Percentiles rank a stretch among this genome's conserved stretches.
Conservation (phyloP, 225 moss, liverwort and hornwort genomes). For the Thuidium tamariscinum region DNA sequence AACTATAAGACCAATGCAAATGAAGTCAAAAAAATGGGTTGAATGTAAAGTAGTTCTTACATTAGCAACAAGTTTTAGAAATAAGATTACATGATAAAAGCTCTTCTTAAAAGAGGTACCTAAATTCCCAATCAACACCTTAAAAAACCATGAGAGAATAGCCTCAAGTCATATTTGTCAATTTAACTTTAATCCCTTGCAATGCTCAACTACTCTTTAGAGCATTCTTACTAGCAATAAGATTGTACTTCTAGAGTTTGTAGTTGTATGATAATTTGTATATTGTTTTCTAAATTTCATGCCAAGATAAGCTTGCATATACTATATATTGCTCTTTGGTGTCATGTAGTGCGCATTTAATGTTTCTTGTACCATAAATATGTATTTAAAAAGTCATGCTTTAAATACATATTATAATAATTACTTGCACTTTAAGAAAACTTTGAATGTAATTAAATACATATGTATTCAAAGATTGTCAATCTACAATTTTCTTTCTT, state of each 20-base stretch:
- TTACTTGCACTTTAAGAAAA: background rate
- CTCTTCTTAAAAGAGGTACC: accelerated
- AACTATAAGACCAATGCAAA: background rate
- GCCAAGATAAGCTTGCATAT: too few species aligned
- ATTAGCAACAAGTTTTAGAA: accelerated
- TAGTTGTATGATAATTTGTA: background rate
- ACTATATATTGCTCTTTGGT: background rate
- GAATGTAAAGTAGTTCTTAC: background rate
- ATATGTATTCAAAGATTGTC: background rate
- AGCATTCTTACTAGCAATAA: too few species aligned
- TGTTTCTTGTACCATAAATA: background rate
- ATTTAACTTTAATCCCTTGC: background rate
- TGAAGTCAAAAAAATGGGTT: accelerated
- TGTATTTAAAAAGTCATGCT: background rate
- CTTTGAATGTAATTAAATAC: accelerated
- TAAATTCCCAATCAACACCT: background rate
- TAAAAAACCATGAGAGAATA: background rate
- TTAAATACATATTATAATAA: accelerated
- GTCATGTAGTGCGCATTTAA: background rate
- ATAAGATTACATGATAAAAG: background rate
- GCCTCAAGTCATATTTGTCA: background rate
- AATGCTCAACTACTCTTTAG: background rate
- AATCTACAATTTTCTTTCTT: background rate
- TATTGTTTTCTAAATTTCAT: accelerated
- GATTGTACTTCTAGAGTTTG: background rate